phyloP scores from a whole-genome alignment of 441 rosid genomes.

The Corymbia calophylla region DNA sequence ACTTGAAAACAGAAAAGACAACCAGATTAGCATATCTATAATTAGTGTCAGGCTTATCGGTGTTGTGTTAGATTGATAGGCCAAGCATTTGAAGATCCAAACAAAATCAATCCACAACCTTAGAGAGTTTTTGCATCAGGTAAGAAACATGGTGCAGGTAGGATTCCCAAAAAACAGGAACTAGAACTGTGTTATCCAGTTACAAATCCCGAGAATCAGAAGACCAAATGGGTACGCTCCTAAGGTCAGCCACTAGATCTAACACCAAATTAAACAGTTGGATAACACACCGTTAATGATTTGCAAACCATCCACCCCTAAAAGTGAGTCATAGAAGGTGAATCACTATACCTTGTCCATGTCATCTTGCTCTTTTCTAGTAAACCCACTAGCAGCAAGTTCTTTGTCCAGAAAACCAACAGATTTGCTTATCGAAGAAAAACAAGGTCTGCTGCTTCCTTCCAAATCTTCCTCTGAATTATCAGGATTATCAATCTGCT shows the following conservation, averaged over 20 bases:
- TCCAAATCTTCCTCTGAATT: conserved; percentile 36
- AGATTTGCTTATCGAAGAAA: conserved; percentile 62
- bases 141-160: not conserved
- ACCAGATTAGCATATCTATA: not conserved
- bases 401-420: conserved; percentile 71
- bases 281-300: not conserved
- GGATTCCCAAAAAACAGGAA: not conserved
- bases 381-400: conserved; percentile 90
- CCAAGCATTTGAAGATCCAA: not conserved
- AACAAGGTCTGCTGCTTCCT: conserved; percentile 58
- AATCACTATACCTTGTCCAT: conserved; percentile 54
- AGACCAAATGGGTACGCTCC: not conserved
- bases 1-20: not conserved
- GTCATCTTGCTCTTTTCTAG: conserved; percentile 73
- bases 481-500: conserved; percentile 28
- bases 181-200: not conserved
- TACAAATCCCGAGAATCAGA: not conserved
- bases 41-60: not conserved
- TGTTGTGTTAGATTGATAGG: not conserved
- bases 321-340: not conserved
- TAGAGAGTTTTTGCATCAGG: not conserved
- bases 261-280: not conserved
- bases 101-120: not conserved
- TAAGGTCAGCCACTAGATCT: not conserved
- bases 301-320: not conserved